Evolutionary conservation across 164 flowering plant genomes (phyloP).

Genomic region (Vitis riparia): DNA sequence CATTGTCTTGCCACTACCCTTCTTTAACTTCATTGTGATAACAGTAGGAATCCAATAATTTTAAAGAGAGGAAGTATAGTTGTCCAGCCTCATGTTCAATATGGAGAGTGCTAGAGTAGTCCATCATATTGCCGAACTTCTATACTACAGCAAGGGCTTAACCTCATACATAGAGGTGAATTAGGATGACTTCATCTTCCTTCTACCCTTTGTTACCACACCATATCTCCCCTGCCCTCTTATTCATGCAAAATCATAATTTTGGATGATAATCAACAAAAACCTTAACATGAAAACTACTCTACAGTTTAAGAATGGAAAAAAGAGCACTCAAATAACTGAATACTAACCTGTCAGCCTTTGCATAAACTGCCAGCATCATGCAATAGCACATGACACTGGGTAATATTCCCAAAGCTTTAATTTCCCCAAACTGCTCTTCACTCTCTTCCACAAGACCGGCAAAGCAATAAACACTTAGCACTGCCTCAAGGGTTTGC

Average conservation of each 20-base stretch:
- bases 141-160: neutral
- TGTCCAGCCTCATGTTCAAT: neutral
- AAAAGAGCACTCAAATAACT: neutral
- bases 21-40: no score
- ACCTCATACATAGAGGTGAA: neutral
- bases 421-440: constrained; percentile 80
- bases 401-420: constrained; percentile 71
- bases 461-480: constrained; percentile 86
- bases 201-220: neutral
- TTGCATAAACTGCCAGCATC: constrained; percentile 90
- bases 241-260: neutral
- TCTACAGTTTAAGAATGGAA: neutral
- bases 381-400: constrained; percentile 84
- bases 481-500: constrained; percentile 82
- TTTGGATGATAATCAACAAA: neutral
- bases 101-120: neutral
- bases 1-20: no score
- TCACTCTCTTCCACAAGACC: constrained; percentile 87
- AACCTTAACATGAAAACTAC: neutral
- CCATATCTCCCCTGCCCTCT: neutral
- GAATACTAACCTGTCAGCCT: constrained; percentile 64
- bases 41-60: no score
- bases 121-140: neutral
- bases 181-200: neutral
- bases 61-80: no score